Evolutionary conservation across 2,329 filamentous ascomycete species (phyloP).

Genomic region (Clonostachys rosea): DNA sequence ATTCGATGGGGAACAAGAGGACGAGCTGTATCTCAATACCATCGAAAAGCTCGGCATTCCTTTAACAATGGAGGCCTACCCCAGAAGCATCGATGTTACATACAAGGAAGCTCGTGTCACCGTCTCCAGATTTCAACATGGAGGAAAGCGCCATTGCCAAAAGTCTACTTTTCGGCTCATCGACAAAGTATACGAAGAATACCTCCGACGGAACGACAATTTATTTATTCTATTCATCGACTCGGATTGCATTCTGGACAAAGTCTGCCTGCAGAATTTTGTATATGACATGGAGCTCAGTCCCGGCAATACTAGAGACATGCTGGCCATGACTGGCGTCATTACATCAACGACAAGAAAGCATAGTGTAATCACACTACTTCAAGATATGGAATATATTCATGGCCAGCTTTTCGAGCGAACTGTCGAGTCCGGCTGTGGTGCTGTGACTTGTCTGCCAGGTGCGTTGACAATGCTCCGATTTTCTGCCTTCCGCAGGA

Average conservation of each 20-base stretch:
- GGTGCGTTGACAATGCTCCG: slow-evolving; percentile 94
- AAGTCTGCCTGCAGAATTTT: slow-evolving; percentile 91
- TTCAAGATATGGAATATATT: slow-evolving; percentile 98
- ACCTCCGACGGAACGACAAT: slow-evolving; percentile 83
- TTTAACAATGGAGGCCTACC: slow-evolving; percentile 70
- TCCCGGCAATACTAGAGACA: slow-evolving; percentile 84
- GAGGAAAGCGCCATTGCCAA: slow-evolving; percentile 90
- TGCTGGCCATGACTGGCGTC: slow-evolving; percentile 96
- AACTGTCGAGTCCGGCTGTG: slow-evolving; percentile 90
- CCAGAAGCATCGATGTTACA: slow-evolving; percentile 83
- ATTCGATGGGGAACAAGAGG: slow-evolving; percentile 86
- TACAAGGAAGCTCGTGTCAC: slow-evolving; percentile 84
- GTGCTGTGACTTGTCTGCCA: slow-evolving; percentile 89
- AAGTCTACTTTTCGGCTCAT: slow-evolving; percentile 91
- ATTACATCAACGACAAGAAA: slow-evolving; percentile 92
- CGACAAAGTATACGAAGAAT: slow-evolving; percentile 85
- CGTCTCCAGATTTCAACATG: slow-evolving; percentile 86
- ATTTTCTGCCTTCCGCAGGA: slow-evolving; percentile 91
- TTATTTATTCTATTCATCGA: slow-evolving; percentile 96
- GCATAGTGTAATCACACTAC: slow-evolving; percentile 81
- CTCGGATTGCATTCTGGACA: slow-evolving; percentile 91
- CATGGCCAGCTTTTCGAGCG: slow-evolving; percentile 96
- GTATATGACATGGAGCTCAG: slow-evolving; percentile 98
- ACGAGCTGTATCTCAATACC: slow-evolving; percentile 84
- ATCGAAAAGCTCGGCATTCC: slow-evolving; percentile 82